Evolutionary conservation across 495 filamentous ascomycete species (phyloP), one percentile per base, ranked within the genome.

Genomic region (Barbatosphaeria neglecta): DNA sequence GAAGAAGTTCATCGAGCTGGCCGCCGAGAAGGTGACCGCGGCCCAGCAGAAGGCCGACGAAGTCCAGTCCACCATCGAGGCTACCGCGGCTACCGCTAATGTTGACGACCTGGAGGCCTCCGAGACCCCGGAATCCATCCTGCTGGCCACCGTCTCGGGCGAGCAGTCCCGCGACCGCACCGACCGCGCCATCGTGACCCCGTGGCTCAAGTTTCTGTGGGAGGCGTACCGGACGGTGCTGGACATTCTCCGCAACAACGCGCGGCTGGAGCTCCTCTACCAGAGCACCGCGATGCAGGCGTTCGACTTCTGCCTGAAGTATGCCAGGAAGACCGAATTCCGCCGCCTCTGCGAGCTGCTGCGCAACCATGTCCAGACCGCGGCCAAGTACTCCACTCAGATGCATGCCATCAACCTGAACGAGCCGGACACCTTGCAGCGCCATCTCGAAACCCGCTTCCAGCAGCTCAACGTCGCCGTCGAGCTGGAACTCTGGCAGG

Each of bases 391-490:
- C 67, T 94, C 90, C 47, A 78, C 87, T 44, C 92, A 96, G 77
- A 96, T 96, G 87, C 90, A 96, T 66, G 92, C 92, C 51, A 98
- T 98, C 69, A 97, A 98, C 72, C 75, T 98, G 46, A 97, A 87
- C 66, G 93, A 98, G 56, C 82, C 93, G 2, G 92, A 98, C 63
- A 98, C 92, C 24, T 77, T 97, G 20, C 92, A 98, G 67, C 85
- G 92, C 48, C 92, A 98, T 64, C 71, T 98, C 20, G 92, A 97
- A 65, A 98, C 93, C 43, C 87, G 92, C 46, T 98, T 98, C 70
- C 89, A 96, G 67, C 92, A 98, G 69, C 70, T 98, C 45, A 98
- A 98, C 60, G 92, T 98, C 25, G 92, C 92, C 41, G 92, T 97
- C 22, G 93, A 98, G 67, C 73, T 98, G 46, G 92, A 98, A 69